Conservation (phyloP, 2,329 filamentous ascomycete genomes). For the Trichoderma guizhouense region DNA sequence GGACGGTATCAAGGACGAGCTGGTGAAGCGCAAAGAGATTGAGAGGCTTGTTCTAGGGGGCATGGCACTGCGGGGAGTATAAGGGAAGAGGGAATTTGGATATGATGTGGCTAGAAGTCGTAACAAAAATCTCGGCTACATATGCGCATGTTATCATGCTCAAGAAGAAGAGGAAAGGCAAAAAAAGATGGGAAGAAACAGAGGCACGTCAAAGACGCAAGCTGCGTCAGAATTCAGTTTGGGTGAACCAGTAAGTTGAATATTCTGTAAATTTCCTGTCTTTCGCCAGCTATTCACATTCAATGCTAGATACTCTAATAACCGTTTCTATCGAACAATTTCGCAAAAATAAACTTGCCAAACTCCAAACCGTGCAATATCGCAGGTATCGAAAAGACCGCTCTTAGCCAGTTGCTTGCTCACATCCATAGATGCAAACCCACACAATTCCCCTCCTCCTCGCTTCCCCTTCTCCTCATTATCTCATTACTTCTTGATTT, state of each 20-base stretch:
- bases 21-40: conserved; percentile 50
- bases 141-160: too few relatives aligned
- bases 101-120: too few relatives aligned
- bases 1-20: conserved; percentile 43
- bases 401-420: background rate
- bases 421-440: background rate
- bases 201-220: background rate
- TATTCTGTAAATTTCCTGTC: background rate
- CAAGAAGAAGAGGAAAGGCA: background rate
- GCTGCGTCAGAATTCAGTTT: background rate
- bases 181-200: background rate
- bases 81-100: background rate
- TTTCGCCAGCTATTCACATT: background rate
- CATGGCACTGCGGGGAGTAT: conserved; percentile 61
- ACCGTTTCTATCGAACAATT: background rate
- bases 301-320: background rate
- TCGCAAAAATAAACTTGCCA: background rate
- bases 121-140: background rate
- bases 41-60: conserved; percentile 69
- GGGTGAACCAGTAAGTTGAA: background rate
- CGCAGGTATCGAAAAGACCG: background rate
- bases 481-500: conserved; percentile 14
- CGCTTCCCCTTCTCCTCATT: background rate
- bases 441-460: background rate
- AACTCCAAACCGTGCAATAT: conserved; percentile 7